phyloP scores from a whole-genome alignment of 2,329 filamentous ascomycete genomes.

The Dryadomyces sulphureus region DNA sequence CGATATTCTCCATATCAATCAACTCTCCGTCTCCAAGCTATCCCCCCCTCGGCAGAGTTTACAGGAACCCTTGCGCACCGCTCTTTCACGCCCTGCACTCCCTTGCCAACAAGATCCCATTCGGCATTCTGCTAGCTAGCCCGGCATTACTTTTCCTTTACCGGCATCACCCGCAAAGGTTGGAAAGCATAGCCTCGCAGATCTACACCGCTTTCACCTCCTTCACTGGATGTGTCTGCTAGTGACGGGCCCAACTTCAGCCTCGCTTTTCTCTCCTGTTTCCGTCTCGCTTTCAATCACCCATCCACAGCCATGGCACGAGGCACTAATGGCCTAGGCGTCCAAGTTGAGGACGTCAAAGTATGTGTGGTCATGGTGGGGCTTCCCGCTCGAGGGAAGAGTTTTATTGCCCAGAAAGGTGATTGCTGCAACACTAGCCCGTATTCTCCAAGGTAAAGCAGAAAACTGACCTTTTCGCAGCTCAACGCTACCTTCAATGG shows the following conservation, averaged over 20 bases:
- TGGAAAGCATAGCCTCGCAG: neutral
- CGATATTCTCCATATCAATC: neutral
- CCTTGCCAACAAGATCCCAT: neutral
- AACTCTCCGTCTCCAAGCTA: too few relatives aligned
- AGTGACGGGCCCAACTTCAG: neutral
- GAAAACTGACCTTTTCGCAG: conserved; percentile 26
- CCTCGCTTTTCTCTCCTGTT: neutral
- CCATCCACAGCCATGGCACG: conserved; percentile 26
- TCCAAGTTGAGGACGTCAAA: conserved; percentile 87
- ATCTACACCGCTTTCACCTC: neutral
- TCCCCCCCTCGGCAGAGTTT: too few relatives aligned
- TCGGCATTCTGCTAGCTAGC: neutral
- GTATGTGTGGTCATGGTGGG: conserved; percentile 99
- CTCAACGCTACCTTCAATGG: conserved; percentile 90
- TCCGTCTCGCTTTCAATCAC: neutral
- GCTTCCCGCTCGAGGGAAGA: conserved; percentile 88
- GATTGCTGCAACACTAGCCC: conserved; percentile 16
- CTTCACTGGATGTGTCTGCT: conserved; percentile 1
- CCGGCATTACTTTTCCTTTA: neutral
- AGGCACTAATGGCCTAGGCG: conserved; percentile 49
- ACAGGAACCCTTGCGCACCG: too few relatives aligned
- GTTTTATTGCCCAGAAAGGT: conserved; percentile 96
- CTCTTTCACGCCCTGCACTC: too few relatives aligned
- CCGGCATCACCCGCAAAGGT: conserved; percentile 10
- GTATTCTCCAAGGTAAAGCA: neutral